Evolutionary conservation across 495 filamentous ascomycete genomes (phyloP).

Genomic region (Neurospora sp.): DNA sequence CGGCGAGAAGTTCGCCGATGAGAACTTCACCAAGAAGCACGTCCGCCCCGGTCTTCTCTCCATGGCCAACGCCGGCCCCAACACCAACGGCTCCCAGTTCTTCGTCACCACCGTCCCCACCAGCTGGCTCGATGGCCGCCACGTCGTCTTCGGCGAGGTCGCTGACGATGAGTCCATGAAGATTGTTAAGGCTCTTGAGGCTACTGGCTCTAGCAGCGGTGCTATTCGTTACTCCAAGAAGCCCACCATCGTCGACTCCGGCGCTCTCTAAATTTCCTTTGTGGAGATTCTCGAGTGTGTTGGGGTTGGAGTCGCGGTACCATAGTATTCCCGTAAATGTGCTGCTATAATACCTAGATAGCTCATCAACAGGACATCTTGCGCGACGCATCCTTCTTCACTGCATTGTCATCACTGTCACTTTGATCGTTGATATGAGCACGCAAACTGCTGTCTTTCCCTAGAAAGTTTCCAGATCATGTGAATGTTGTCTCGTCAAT

Average conservation of each 20-base stretch:
- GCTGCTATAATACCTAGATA: not conserved
- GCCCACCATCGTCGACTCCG: conserved; percentile 55
- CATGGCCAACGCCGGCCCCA: conserved; percentile 74
- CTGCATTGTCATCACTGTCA: not conserved
- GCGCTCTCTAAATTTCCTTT: conserved; percentile 37
- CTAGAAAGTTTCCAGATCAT: not conserved
- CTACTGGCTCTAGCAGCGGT: conserved; percentile 52
- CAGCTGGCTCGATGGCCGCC: conserved; percentile 64
- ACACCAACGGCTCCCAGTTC: conserved; percentile 76
- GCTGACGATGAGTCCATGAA: conserved; percentile 50
- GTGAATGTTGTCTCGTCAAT: not conserved
- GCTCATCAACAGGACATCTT: not conserved
- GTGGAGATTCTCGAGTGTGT: not conserved
- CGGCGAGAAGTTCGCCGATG: conserved; percentile 74
- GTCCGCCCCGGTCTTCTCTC: conserved; percentile 54
- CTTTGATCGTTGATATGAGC: not conserved
- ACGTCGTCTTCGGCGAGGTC: conserved; percentile 76
- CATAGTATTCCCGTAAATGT: not conserved
- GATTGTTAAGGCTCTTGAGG: conserved; percentile 66
- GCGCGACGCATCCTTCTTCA: not conserved
- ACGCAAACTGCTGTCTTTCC: not conserved
- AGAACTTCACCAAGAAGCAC: conserved; percentile 66
- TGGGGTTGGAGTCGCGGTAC: not conserved
- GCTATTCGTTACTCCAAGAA: conserved; percentile 50
- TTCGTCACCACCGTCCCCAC: conserved; percentile 67